Evolutionary conservation across 2,329 filamentous ascomycete species (phyloP).

Genomic region (Balansia obtecta): DNA sequence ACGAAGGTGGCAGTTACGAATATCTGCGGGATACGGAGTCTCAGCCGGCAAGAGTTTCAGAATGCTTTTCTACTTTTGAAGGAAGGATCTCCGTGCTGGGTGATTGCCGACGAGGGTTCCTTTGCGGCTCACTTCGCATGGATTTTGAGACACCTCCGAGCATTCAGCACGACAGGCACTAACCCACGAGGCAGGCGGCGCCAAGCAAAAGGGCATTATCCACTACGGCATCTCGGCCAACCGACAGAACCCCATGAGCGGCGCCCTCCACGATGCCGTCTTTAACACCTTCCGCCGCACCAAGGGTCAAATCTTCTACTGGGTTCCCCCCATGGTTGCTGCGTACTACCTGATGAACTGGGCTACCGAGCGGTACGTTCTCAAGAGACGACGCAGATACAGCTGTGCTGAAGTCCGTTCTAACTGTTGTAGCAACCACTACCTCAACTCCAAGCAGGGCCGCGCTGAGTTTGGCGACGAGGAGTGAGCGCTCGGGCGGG

Average conservation of each 20-base stretch:
- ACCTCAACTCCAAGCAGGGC: constrained; percentile 68
- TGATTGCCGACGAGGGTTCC: too few species aligned
- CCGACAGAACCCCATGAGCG: constrained; percentile 78
- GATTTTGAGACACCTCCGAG: background rate
- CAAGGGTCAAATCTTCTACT: constrained; percentile 78
- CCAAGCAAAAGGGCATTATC: constrained; percentile 51
- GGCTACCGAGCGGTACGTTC: constrained; percentile 74
- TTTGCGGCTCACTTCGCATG: background rate
- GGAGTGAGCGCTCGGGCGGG: constrained; percentile 22
- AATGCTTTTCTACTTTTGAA: background rate
- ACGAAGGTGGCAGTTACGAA: background rate
- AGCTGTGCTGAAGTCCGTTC: background rate
- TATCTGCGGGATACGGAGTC: background rate
- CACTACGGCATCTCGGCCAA: constrained; percentile 73
- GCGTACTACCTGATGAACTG: constrained; percentile 81
- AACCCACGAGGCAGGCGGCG: constrained; percentile 29
- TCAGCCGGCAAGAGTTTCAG: background rate
- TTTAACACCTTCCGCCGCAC: constrained; percentile 93
- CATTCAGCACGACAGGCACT: background rate
- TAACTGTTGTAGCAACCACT: constrained; percentile 51
- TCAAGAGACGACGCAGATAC: background rate
- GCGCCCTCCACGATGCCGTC: constrained; percentile 65
- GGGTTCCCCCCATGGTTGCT: constrained; percentile 63
- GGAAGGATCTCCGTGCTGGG: background rate
- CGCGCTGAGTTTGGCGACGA: constrained; percentile 40